Evolutionary conservation across 371 early-diverging fungal genomes (phyloP).

Genomic region (Conidiobolus incongruus): DNA sequence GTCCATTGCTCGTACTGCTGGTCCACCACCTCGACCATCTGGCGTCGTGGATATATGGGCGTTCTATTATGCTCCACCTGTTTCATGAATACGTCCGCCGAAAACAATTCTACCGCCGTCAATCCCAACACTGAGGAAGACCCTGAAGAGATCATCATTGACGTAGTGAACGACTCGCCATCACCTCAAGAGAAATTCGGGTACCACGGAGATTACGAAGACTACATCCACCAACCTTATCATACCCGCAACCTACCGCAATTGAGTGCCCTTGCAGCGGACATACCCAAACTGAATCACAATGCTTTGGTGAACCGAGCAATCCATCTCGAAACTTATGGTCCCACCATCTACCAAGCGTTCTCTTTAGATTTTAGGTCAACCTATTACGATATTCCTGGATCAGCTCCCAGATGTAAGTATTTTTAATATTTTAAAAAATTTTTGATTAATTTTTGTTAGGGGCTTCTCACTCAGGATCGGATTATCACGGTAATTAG

Average conservation of each 20-base stretch:
- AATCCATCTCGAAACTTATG: conserved; percentile 31
- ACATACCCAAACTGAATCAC: background rate
- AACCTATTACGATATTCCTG: conserved; percentile 74
- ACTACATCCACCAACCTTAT: conserved; percentile 56
- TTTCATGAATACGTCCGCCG: conserved; percentile 31
- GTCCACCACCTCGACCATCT: conserved; percentile 14
- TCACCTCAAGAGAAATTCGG: conserved; percentile 1
- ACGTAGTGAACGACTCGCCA: background rate
- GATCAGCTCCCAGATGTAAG: conserved; percentile 64
- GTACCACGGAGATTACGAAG: conserved; percentile 40
- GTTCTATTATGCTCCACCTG: conserved; percentile 66
- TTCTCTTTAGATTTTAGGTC: conserved; percentile 56
- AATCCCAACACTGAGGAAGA: conserved; percentile 28
- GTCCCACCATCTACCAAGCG: conserved; percentile 21
- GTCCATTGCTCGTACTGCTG: conserved; percentile 23
- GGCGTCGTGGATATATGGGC: conserved; percentile 45
- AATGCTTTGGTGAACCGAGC: conserved; percentile 11
- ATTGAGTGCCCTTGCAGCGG: background rate
- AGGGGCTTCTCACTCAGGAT: conserved; percentile 74
- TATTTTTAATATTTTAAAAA: conserved; percentile 23
- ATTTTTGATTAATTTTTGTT: conserved; percentile 8
- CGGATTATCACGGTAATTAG: conserved; percentile 57
- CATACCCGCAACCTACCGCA: conserved; percentile 31
- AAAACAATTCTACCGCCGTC: conserved; percentile 37
- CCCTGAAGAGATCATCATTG: background rate